Evolutionary conservation across 805 yeast species (phyloP).

Genomic region (Lipomyces yamanashiensis): DNA sequence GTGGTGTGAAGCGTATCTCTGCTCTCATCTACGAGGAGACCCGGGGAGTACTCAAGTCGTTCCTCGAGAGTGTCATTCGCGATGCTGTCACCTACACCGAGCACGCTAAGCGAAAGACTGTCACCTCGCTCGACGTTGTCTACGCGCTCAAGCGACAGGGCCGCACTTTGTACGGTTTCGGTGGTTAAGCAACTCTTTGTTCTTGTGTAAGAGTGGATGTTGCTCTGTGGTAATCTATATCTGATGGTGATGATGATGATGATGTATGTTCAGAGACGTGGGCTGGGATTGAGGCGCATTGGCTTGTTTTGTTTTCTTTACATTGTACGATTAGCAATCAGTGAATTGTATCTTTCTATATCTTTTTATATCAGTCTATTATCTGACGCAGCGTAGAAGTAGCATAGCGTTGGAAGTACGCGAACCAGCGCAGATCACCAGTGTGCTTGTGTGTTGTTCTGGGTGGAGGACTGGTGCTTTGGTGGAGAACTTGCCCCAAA

Average conservation of each 20-base stretch:
- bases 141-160: constrained; percentile 99
- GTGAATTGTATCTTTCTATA: neutral
- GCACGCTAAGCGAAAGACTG: constrained; percentile 99
- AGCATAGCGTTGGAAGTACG: too few species aligned
- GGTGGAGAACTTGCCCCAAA: too few species aligned
- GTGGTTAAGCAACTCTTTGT: constrained; percentile 67
- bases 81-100: constrained; percentile 99
- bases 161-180: constrained; percentile 99
- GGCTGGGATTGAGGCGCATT: neutral
- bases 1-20: constrained; percentile 99
- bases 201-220: neutral
- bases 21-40: constrained; percentile 99
- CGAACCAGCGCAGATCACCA: too few species aligned
- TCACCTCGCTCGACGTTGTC: constrained; percentile 97
- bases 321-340: neutral
- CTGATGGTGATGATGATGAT: too few species aligned
- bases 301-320: neutral
- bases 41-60: constrained; percentile 92
- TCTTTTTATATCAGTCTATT: neutral
- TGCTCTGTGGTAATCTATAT: neutral
- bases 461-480: too few species aligned
- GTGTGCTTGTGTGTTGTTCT: too few species aligned
- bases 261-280: too few species aligned
- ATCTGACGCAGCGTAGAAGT: neutral
- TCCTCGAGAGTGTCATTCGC: constrained; percentile 96